Evolutionary conservation across 177 flowering plant species (phyloP).

Genomic region (Vitis hybrid): DNA sequence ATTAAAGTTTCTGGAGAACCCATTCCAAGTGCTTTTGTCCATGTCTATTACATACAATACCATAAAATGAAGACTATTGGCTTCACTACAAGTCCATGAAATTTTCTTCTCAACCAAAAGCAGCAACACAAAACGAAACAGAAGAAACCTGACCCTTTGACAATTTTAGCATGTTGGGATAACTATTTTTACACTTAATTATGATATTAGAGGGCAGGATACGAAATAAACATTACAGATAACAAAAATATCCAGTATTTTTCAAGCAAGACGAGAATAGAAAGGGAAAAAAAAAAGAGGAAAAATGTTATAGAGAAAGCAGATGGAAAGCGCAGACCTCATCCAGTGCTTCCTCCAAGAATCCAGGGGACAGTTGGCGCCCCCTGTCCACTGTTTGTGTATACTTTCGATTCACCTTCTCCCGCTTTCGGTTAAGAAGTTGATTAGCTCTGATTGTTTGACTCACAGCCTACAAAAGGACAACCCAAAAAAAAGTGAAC

Average conservation of each 20-base stretch:
- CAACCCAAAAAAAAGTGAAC: no score
- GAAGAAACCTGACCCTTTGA: no score
- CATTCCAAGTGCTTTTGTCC: no score
- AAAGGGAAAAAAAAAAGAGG: neutral
- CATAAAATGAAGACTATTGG: no score
- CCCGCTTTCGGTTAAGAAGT: constrained; percentile 75
- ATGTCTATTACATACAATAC: no score
- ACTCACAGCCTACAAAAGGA: constrained; percentile 63
- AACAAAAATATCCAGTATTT: neutral
- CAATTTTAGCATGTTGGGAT: no score
- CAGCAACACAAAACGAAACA: no score
- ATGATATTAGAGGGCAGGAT: no score
- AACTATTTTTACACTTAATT: no score
- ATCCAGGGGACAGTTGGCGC: constrained; percentile 96
- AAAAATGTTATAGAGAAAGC: neutral
- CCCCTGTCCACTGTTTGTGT: constrained; percentile 64
- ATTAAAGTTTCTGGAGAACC: neutral
- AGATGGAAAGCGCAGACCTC: constrained; percentile 54
- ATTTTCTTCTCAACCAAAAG: no score
- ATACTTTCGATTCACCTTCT: constrained; percentile 82
- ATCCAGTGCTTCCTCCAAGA: constrained; percentile 90
- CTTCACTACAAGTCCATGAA: no score
- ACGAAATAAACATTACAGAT: neutral
- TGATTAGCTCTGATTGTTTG: constrained; percentile 85
- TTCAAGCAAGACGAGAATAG: neutral